Base-by-base conservation (phyloP, 495 filamentous ascomycete species). In the Aspergillus diversus region DNA sequence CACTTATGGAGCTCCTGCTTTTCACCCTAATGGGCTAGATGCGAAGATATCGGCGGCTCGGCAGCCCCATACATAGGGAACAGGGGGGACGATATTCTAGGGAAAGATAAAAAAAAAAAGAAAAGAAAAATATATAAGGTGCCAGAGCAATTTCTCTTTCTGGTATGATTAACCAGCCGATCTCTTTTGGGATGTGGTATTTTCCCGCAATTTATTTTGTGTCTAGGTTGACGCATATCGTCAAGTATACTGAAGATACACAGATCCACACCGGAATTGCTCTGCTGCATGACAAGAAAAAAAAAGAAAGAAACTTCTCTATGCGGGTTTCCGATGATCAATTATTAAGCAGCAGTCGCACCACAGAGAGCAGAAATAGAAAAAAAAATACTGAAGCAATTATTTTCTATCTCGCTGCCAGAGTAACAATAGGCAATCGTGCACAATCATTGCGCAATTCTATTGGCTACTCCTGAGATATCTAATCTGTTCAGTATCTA, bases 241-340 rank as follows among this genome's bases (percentile, higher is more conserved):
- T 11, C 11, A 13, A 13, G 11, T 43, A 6, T 15, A 43, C 39
- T 15, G 39, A 43, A 4, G 39, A 43, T 15, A 12, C 5, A 43
- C 39, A 43, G n/a, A 11, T 43, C 5, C 11, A 7, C n/a, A 43
- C 39, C 39, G 39, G 5, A 39, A 43, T 27, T 27, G 21, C 21
- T 27, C 21, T 27, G 21, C 21, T 27, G 21, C 21, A 27, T 27
- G n/a, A 27, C 21, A 27, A 27, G 21, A 27, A 27, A 27, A 27
- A 27, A 27, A 27, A 27, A 27, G 2, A 27, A 27, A 27, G 39
- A 43, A 7, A 13, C 39, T 13, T 11, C 39, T 27, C 39, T 17
- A 50, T 50, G 47, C 47, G 11, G 47, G 47, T 50, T 6, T n/a
- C 47, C n/a, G 47, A 50, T 27, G 47, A 50, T 50, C 47, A 49